Evolutionary conservation across 345 rosid genomes (phyloP).

Genomic region (Eucalyptus erythrocorys): DNA sequence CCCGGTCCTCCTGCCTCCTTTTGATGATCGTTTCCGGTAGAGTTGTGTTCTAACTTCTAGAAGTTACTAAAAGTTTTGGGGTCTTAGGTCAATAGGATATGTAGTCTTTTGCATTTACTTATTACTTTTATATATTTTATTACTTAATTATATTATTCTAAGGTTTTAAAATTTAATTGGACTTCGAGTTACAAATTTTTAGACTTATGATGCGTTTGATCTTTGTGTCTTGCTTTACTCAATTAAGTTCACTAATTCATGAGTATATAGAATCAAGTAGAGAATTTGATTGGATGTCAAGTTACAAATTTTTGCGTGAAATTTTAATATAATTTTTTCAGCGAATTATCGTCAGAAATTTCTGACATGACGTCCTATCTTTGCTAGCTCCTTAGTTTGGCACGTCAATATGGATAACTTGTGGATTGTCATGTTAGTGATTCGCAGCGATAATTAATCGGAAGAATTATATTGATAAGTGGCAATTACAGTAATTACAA

Average conservation of each 20-base stretch:
- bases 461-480: background rate
- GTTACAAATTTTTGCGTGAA: rapidly evolving
- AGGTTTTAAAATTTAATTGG: background rate
- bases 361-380: no score
- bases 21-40: background rate
- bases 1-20: background rate
- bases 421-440: no score
- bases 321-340: rapidly evolving
- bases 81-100: background rate
- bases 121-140: background rate
- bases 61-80: background rate
- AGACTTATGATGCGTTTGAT: background rate
- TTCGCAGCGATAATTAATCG: rapidly evolving
- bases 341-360: rapidly evolving
- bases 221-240: background rate
- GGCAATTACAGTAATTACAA: background rate
- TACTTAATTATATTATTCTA: background rate
- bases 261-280: background rate
- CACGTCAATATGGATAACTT: rapidly evolving
- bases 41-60: background rate
- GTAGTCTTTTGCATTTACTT: background rate
- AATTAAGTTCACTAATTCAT: background rate
- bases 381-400: no score
- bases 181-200: background rate
- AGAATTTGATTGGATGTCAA: background rate